These are phyloP conservation scores for Ambrosiella xylebori DNA, from an alignment of 2,329 filamentous ascomycete genomes.

Conservation along the genomic window DNA sequence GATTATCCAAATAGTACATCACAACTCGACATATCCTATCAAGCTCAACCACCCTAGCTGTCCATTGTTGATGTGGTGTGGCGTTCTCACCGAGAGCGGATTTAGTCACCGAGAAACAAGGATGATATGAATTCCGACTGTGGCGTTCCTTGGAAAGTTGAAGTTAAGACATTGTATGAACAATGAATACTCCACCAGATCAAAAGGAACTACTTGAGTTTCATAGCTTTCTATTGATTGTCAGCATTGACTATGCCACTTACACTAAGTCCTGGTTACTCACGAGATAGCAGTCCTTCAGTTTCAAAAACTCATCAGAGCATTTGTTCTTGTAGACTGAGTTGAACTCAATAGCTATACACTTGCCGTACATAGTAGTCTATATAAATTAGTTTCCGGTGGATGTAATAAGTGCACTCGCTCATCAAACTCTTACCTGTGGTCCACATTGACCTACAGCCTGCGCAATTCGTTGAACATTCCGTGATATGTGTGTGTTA, in stretches of 20 bases:
- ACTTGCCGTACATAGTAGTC: conserved; percentile 79
- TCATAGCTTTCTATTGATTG: not conserved
- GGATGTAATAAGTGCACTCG: not conserved
- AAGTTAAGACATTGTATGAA: not conserved
- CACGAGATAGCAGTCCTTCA: conserved; percentile 82
- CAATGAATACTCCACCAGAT: not conserved
- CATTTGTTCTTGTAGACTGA: conserved; percentile 85
- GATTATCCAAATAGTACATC: too few relatives aligned
- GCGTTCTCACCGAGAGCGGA: not conserved
- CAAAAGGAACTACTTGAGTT: not conserved
- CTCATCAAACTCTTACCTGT: conserved; percentile 25
- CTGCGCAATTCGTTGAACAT: conserved; percentile 35
- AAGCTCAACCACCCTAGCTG: not conserved
- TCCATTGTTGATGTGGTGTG: not conserved
- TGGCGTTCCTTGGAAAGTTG: not conserved
- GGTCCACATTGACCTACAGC: conserved; percentile 38
- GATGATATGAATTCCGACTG: not conserved
- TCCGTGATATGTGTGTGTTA: not conserved
- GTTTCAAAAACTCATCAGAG: conserved; percentile 59
- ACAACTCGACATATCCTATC: not conserved
- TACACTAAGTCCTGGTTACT: not conserved
- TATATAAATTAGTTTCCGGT: conserved; percentile 21
- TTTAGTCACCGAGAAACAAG: not conserved
- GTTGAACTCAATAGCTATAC: conserved; percentile 78
- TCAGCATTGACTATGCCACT: not conserved